Evolutionary conservation across 495 filamentous ascomycete species (phyloP).

Genomic region (Sphaerosporella brunnea): DNA sequence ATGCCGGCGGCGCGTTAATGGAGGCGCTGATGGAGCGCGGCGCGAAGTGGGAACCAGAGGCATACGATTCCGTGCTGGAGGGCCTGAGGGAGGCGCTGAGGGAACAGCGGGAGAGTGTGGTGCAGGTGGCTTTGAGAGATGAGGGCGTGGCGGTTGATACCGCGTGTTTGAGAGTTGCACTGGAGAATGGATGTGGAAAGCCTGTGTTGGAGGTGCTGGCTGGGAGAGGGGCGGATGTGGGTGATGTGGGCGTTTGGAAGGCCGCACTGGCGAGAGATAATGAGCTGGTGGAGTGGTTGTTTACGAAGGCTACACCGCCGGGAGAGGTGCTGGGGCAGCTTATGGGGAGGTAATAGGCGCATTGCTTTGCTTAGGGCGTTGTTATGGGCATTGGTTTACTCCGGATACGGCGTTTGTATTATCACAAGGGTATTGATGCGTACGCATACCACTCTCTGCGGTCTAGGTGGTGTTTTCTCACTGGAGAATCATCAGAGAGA

Average conservation of each 20-base stretch:
- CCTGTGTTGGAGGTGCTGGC: not conserved
- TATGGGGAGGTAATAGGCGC: too few species aligned
- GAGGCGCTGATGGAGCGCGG: not conserved
- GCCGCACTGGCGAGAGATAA: not conserved
- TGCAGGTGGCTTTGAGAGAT: not conserved
- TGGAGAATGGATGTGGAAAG: not conserved
- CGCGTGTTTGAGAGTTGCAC: not conserved
- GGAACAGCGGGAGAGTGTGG: not conserved
- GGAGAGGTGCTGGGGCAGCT: conserved; percentile 1
- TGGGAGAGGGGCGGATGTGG: not conserved
- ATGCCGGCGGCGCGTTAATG: not conserved
- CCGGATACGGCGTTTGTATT: too few species aligned
- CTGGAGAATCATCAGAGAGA: too few species aligned
- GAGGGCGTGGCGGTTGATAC: not conserved
- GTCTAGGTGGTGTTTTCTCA: too few species aligned
- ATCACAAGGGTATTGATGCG: too few species aligned
- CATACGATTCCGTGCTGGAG: not conserved
- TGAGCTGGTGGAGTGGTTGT: not conserved
- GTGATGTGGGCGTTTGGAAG: not conserved
- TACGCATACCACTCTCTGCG: too few species aligned
- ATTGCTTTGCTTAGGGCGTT: too few species aligned
- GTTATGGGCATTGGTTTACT: too few species aligned
- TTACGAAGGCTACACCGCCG: not conserved
- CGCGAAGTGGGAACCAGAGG: conserved; percentile 1
- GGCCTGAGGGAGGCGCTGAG: not conserved